Evolutionary conservation across 2,329 filamentous ascomycete species (phyloP).

Genomic region (Paracamarosporium sp.): DNA sequence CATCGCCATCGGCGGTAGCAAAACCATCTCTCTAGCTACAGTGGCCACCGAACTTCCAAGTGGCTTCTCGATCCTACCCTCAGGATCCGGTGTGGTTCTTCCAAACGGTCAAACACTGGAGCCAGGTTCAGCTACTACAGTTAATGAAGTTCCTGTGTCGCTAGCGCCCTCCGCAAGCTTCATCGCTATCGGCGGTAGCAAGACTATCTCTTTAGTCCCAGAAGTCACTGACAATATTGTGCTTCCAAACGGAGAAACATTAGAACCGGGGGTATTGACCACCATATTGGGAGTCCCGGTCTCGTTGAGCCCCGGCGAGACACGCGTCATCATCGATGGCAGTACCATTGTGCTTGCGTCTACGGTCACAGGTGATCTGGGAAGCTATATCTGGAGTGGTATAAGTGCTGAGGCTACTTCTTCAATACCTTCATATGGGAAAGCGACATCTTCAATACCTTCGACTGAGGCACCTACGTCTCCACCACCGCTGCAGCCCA

Average conservation of each 20-base stretch:
- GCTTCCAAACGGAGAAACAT: neutral
- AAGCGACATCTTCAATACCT: neutral
- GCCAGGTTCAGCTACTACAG: neutral
- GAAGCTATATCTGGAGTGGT: slow-evolving; percentile 3
- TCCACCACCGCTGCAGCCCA: neutral
- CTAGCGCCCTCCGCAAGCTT: neutral
- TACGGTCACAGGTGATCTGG: neutral
- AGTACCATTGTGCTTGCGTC: neutral
- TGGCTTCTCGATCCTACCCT: neutral
- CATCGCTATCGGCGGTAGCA: neutral
- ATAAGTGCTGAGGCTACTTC: neutral
- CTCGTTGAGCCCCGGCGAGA: neutral
- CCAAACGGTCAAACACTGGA: neutral
- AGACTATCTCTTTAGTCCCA: neutral
- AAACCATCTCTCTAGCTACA: too few relatives aligned
- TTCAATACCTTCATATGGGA: too few relatives aligned
- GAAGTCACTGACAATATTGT: neutral
- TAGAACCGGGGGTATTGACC: neutral
- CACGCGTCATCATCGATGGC: neutral
- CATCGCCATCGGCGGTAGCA: neutral
- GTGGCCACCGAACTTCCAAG: neutral
- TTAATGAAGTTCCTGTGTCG: neutral
- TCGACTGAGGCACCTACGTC: neutral
- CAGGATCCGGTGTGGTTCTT: neutral
- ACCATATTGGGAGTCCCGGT: neutral